A percentile compares a stretch with the other conserved stretches of the same genome.
Evolutionary conservation across 495 filamentous ascomycete species (phyloP).

Genomic region (Xylaria palmicola): DNA sequence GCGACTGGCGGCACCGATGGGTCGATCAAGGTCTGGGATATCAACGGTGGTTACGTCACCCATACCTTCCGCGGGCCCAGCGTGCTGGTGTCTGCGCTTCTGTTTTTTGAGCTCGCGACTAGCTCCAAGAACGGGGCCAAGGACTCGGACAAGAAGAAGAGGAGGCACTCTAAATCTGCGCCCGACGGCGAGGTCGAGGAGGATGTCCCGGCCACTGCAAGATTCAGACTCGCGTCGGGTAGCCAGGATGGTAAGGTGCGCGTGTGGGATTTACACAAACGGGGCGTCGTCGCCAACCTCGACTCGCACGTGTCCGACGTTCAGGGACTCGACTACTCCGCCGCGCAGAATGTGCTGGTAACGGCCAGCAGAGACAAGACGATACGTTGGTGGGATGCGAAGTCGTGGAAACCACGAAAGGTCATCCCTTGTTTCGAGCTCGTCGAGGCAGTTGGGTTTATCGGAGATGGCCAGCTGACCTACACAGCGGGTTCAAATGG

Average conservation of each 20-base stretch:
- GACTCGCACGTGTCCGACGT: constrained; percentile 94
- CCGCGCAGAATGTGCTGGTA: constrained; percentile 68
- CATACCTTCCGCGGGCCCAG: constrained; percentile 93
- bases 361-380: constrained; percentile 96
- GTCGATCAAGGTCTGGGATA: constrained; percentile 94
- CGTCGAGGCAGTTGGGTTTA: constrained; percentile 79
- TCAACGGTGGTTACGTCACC: constrained; percentile 83
- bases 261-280: constrained; percentile 87
- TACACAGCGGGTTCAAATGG: constrained; percentile 88
- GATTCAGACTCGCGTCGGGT: constrained; percentile 82
- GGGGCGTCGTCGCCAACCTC: constrained; percentile 71
- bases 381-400: constrained; percentile 83
- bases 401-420: constrained; percentile 77
- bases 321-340: constrained; percentile 76
- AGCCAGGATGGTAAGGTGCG: constrained; percentile 88
- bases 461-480: constrained; percentile 64
- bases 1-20: constrained; percentile 93
- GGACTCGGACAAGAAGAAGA: constrained; percentile 33
- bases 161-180: constrained; percentile 43
- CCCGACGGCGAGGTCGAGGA: constrained; percentile 43
- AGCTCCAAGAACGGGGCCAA: constrained; percentile 33
- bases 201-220: constrained; percentile 42
- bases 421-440: constrained; percentile 83
- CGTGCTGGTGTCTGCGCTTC: constrained; percentile 83
- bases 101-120: constrained; percentile 77